Conservation (phyloP, 495 filamentous ascomycete species). For the Neurospora sp. region DNA sequence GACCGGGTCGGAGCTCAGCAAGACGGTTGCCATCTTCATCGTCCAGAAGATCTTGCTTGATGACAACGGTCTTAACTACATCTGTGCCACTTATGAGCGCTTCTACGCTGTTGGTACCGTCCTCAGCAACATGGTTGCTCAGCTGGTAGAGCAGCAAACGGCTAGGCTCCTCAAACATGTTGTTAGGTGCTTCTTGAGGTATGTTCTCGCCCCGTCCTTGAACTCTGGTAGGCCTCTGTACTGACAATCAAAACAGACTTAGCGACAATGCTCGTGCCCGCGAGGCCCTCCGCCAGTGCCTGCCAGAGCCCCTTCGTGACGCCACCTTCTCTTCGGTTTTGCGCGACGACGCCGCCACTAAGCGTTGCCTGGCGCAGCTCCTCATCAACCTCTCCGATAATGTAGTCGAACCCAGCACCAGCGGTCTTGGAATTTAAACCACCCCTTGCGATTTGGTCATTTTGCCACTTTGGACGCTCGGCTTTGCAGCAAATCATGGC, state of each 20-base stretch:
- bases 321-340: constrained; percentile 95
- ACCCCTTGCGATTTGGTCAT: neutral
- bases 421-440: constrained; percentile 23
- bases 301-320: constrained; percentile 92
- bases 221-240: constrained; percentile 3
- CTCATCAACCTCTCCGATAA: constrained; percentile 95
- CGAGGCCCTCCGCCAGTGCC: constrained; percentile 91
- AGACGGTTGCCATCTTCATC: constrained; percentile 99
- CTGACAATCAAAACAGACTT: constrained; percentile 43
- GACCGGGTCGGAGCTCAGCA: constrained; percentile 95
- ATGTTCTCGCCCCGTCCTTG: constrained; percentile 16
- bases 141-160: constrained; percentile 95
- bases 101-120: constrained; percentile 99
- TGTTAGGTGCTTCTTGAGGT: constrained; percentile 93
- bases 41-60: constrained; percentile 99
- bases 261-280: constrained; percentile 94
- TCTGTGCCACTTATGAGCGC: constrained; percentile 98
- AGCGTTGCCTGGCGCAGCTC: constrained; percentile 92
- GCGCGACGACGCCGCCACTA: constrained; percentile 94
- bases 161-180: constrained; percentile 95
- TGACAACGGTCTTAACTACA: constrained; percentile 95
- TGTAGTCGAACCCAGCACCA: constrained; percentile 51
- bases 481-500: neutral
- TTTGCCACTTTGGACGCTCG: neutral
- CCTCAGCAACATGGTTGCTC: constrained; percentile 95